Percentiles rank a stretch among this genome's conserved stretches.
These are phyloP conservation scores for Mortierella sp. DNA, from an alignment of 371 early-diverging fungal genomes.

Conservation along the genomic window DNA sequence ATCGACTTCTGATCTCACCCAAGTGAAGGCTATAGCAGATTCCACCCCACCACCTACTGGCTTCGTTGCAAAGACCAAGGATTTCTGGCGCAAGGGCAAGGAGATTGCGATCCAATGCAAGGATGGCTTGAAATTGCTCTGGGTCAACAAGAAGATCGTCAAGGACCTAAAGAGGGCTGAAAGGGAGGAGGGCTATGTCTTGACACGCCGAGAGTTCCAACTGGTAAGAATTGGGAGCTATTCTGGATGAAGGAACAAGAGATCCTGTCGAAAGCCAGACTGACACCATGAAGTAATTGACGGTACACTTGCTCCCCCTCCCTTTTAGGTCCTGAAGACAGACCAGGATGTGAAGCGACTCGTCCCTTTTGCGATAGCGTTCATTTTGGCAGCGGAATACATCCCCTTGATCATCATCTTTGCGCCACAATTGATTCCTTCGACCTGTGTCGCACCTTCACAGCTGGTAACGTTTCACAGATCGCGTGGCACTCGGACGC, in stretches of 20 bases:
- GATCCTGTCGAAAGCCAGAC: background rate
- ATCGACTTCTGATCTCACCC: conserved; percentile 25
- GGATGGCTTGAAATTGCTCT: conserved; percentile 67
- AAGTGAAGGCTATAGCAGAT: too few species aligned
- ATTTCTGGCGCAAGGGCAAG: conserved; percentile 46
- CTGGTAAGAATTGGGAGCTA: conserved; percentile 45
- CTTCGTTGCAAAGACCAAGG: conserved; percentile 26
- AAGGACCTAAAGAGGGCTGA: conserved; percentile 50
- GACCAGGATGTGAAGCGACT: conserved; percentile 65
- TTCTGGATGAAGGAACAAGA: background rate
- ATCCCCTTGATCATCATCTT: conserved; percentile 71
- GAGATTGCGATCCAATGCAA: conserved; percentile 61
- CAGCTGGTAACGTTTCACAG: conserved; percentile 62
- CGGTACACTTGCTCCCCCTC: too few species aligned
- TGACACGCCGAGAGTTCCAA: conserved; percentile 65
- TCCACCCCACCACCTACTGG: conserved; percentile 29
- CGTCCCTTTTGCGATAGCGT: conserved; percentile 69
- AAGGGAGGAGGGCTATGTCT: conserved; percentile 54
- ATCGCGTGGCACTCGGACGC: too few species aligned
- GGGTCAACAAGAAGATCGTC: conserved; percentile 62
- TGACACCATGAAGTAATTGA: too few species aligned
- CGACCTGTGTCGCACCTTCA: conserved; percentile 66
- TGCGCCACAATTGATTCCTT: conserved; percentile 69
- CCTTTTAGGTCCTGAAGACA: conserved; percentile 59
- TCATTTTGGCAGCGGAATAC: conserved; percentile 69